Evolutionary conservation across 345 rosid genomes (phyloP).

Genomic region (Pelargonium nanum): DNA sequence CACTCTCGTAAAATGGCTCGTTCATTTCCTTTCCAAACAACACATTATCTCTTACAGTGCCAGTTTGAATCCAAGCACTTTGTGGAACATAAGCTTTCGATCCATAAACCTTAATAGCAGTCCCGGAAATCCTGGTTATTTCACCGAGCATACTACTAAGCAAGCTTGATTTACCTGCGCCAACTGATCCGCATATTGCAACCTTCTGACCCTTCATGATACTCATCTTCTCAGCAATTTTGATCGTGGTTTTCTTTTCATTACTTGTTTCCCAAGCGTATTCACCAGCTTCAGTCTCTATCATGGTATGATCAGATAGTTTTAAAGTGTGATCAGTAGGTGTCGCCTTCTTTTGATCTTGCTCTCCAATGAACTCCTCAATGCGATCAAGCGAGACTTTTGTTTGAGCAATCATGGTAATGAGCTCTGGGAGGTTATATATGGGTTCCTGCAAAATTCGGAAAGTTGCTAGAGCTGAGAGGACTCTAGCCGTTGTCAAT

Average conservation of each 20-base stretch:
- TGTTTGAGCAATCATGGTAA: constrained; percentile 45
- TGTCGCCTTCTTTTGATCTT: constrained; percentile 26
- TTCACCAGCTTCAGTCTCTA: constrained; percentile 33
- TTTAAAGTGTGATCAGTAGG: constrained; percentile 9
- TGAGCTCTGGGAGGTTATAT: constrained; percentile 46
- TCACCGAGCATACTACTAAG: constrained; percentile 60
- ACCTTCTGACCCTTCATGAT: constrained; percentile 40
- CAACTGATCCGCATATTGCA: constrained; percentile 70
- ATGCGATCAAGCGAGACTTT: constrained; percentile 44
- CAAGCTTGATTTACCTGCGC: constrained; percentile 62
- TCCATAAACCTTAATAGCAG: constrained; percentile 35
- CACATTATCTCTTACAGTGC: constrained; percentile 59
- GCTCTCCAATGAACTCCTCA: constrained; percentile 32
- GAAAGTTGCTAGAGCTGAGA: constrained; percentile 54
- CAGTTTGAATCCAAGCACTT: constrained; percentile 75
- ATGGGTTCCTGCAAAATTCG: constrained; percentile 58
- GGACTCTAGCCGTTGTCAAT: constrained; percentile 40
- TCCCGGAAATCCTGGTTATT: constrained; percentile 56
- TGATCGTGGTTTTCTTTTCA: constrained; percentile 20
- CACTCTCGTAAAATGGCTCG: constrained; percentile 31
- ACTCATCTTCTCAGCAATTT: constrained; percentile 24
- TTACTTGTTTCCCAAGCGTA: constrained; percentile 35
- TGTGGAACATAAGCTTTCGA: constrained; percentile 62
- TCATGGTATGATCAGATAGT: constrained; percentile 13
- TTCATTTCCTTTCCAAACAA: constrained; percentile 48